phyloP scores from a whole-genome alignment of 306 rosid genomes.

The Urtica urens region DNA sequence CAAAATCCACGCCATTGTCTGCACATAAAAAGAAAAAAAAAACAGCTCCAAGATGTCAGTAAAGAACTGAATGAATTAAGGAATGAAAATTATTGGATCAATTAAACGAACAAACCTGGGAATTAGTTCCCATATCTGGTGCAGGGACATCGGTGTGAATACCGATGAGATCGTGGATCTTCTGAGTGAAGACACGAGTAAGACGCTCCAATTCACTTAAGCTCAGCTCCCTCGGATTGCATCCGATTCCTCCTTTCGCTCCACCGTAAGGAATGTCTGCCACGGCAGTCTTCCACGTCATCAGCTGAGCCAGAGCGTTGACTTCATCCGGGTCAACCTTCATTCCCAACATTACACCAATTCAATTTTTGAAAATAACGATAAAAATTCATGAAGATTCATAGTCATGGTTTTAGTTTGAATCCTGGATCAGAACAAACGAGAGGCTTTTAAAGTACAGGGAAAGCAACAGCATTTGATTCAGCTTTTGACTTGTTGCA shows the following conservation, averaged over 20 bases:
- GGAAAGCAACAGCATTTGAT: no score
- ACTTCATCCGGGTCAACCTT: conserved; percentile 69
- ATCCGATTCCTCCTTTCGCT: conserved; percentile 65
- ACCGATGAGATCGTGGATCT: conserved; percentile 54
- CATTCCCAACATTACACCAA: background rate
- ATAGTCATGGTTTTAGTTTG: background rate
- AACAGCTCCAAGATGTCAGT: background rate
- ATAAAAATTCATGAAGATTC: background rate
- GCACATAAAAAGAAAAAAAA: background rate
- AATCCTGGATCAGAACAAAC: background rate
- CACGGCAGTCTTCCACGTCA: conserved; percentile 71
- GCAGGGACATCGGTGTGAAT: conserved; percentile 56
- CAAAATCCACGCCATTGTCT: conserved; percentile 66
- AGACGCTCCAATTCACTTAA: conserved; percentile 45
- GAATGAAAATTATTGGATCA: background rate
- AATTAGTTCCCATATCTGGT: conserved; percentile 60
- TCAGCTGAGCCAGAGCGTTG: conserved; percentile 54
- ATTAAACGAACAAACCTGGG: conserved; percentile 38
- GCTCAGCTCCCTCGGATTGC: conserved; percentile 43
- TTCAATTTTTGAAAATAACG: background rate
- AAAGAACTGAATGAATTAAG: background rate
- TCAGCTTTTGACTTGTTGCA: no score
- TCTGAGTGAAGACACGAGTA: conserved; percentile 56
- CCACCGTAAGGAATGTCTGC: conserved; percentile 61
- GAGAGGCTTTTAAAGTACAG: background rate